Evolutionary conservation across 805 yeast species (phyloP).

Genomic region (Nakazawaea anatomiae): DNA sequence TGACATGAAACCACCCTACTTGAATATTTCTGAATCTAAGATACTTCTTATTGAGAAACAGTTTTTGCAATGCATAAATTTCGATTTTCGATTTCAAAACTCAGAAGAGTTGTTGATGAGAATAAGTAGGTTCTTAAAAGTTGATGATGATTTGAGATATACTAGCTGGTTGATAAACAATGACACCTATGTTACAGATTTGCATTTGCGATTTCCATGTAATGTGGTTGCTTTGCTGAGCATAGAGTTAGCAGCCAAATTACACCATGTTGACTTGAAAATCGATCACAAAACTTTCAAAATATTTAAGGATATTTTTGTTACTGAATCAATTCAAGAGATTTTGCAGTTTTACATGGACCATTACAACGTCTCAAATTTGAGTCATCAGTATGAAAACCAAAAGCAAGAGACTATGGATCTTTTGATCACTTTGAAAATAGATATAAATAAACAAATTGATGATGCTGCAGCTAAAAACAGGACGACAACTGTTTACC

Average conservation of each 20-base stretch:
- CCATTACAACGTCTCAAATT: constrained; percentile 19
- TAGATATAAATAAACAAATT: constrained; percentile 16
- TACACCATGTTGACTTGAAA: constrained; percentile 20
- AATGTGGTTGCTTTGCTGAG: constrained; percentile 71
- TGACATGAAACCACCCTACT: constrained; percentile 29
- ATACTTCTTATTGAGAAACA: constrained; percentile 62
- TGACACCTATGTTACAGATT: constrained; percentile 67
- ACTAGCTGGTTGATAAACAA: constrained; percentile 72
- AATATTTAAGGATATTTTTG: constrained; percentile 4
- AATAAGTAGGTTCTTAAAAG: constrained; percentile 23
- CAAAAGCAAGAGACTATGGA: constrained; percentile 19
- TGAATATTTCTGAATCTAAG: constrained; percentile 44
- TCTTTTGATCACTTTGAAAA: constrained; percentile 23
- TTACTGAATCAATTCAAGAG: constrained; percentile 13
- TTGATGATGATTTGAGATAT: constrained; percentile 42
- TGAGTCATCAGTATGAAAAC: constrained; percentile 9
- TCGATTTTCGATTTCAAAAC: constrained; percentile 69
- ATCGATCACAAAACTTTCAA: constrained; percentile 5
- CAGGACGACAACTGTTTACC: constrained; percentile 1
- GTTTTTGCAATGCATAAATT: constrained; percentile 68
- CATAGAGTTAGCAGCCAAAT: constrained; percentile 43
- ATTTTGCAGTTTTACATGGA: constrained; percentile 26
- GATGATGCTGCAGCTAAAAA: constrained; percentile 1
- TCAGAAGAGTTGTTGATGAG: constrained; percentile 65
- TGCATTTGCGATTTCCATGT: constrained; percentile 64